Evolutionary conservation across 768 basidiomycete species (phyloP), one percentile per base, ranked within the genome.

Genomic region (Podaxis sp.): DNA sequence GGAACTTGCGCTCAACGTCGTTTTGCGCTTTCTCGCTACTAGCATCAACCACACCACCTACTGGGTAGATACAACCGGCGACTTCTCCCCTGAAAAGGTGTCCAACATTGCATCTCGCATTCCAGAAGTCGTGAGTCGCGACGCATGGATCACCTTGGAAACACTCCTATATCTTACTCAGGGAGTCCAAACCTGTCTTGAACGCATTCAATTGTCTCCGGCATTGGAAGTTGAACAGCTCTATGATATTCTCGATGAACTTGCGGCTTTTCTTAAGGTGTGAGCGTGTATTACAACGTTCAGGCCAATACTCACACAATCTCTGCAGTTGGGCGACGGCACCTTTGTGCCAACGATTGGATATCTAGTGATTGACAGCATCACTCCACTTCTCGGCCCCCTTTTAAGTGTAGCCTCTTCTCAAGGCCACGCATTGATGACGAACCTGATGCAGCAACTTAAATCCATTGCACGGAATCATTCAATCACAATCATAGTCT

Each of bases 351-450:
- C 62, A 6, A 42, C 59, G 4, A 73, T 76, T 46, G 79, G 77
- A 28, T 83, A 81, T 54, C 68, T 93, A 7, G 84, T 92, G 11
- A 78, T 93, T 33, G 91, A 93, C 69, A 69, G 79, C 17, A 75
- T 92, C 44, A 89, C 90, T 1, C 77, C 87, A 15, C 77, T 93
- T 26, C 69, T 93, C 12, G 81, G 83, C 8, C 86, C 89, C 1
- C 74, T 82, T 49, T 77, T 93, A 22, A 89, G 83, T 67, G 84
- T 83, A 0, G 77, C 84, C 2, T 87, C 90, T 3, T 83, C 89
- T 2, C 85, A 91, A 75, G 91, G 92, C 4, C 91, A 93, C 70
- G 87, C 89, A 0, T 74, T 83, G 17, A 92, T 92, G 89, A 82
- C 82, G 0, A 80, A 81, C 2, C 84, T 92, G 61, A 90, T 92